Conservation (phyloP, 169 alveolate species). For the Cryptosporidium parvum region DNA sequence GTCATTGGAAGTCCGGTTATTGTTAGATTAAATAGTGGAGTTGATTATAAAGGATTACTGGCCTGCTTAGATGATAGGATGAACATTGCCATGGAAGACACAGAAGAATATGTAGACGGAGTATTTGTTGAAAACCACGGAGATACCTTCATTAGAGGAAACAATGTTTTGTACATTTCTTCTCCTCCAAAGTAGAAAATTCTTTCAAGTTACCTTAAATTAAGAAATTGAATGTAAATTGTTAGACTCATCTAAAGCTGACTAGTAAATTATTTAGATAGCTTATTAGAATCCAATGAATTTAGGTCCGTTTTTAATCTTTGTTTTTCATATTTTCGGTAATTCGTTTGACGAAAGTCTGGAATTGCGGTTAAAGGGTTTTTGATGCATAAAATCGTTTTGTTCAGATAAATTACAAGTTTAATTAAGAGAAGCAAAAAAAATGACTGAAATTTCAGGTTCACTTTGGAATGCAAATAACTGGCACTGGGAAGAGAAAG, state of each 20-base stretch:
- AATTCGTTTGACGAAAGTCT: neutral
- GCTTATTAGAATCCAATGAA: neutral
- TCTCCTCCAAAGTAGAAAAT: constrained; percentile 41
- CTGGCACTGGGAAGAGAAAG: constrained; percentile 83
- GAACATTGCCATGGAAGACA: constrained; percentile 88
- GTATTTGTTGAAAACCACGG: constrained; percentile 83
- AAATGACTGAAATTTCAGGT: constrained; percentile 67
- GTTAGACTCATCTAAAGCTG: neutral
- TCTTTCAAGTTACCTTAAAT: neutral
- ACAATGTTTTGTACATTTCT: constrained; percentile 83
- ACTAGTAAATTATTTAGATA: neutral
- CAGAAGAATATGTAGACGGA: constrained; percentile 86
- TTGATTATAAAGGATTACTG: constrained; percentile 80
- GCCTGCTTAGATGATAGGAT: constrained; percentile 89
- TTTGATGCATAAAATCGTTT: neutral
- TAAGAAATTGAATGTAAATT: neutral
- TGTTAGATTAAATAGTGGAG: constrained; percentile 73
- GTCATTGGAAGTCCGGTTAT: constrained; percentile 70
- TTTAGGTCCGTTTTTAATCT: neutral
- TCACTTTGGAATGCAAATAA: constrained; percentile 82
- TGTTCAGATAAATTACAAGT: neutral
- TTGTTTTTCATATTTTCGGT: neutral
- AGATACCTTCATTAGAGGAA: constrained; percentile 90
- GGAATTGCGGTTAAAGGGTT: neutral
- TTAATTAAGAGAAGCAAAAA: neutral